A percentile compares a stretch with the other conserved stretches of the same genome.
phyloP scores from a whole-genome alignment of 768 basidiomycete species.

The Steccherinum ochraceum region DNA sequence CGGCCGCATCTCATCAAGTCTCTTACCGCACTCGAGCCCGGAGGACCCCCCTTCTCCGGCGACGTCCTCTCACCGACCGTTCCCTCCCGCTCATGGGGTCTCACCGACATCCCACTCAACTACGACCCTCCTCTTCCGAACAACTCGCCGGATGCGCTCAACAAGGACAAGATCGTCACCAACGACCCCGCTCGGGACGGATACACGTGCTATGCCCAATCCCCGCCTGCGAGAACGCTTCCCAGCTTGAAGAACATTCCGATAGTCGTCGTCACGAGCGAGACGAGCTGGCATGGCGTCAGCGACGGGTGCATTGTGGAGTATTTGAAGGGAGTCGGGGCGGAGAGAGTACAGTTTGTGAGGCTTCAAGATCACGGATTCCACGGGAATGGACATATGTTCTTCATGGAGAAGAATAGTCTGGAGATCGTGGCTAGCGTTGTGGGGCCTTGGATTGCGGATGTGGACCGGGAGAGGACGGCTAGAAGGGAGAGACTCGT shows the following conservation, averaged over 20 bases:
- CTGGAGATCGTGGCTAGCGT: constrained; percentile 35
- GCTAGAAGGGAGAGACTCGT: no score
- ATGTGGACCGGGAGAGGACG: neutral
- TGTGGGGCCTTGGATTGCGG: constrained; percentile 33
- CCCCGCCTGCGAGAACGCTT: constrained; percentile 34
- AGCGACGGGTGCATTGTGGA: constrained; percentile 41
- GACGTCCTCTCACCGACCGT: constrained; percentile 16
- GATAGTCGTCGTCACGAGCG: constrained; percentile 41
- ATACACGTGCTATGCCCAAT: constrained; percentile 35
- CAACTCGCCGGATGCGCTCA: constrained; percentile 22
- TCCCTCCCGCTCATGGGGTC: constrained; percentile 36
- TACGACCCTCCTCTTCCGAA: constrained; percentile 40
- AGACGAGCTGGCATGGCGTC: constrained; percentile 43
- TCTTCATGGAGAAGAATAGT: constrained; percentile 49
- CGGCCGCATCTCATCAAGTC: constrained; percentile 38
- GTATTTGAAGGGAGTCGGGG: constrained; percentile 39
- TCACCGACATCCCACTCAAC: constrained; percentile 41
- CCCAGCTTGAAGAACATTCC: constrained; percentile 37
- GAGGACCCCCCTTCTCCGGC: constrained; percentile 41
- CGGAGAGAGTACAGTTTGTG: constrained; percentile 32
- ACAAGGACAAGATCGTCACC: constrained; percentile 14
- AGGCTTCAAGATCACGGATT: constrained; percentile 38
- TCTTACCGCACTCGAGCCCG: constrained; percentile 44
- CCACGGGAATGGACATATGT: constrained; percentile 49
- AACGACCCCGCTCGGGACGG: constrained; percentile 10